Evolutionary conservation across 2,329 filamentous ascomycete genomes (phyloP).

Genomic region (Zymoseptoria ardabiliae): DNA sequence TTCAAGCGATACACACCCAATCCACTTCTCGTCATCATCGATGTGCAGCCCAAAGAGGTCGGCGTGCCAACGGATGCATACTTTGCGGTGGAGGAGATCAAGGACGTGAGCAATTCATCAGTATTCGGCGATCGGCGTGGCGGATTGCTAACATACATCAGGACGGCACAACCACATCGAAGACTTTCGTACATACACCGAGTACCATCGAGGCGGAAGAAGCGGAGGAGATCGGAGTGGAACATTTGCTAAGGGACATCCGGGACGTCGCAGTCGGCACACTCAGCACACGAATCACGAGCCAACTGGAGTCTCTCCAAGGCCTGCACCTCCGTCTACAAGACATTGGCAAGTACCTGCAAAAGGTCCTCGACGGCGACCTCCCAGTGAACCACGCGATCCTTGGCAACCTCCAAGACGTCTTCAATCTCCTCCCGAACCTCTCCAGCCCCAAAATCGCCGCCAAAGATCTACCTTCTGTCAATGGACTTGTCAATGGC

Average conservation of each 20-base stretch:
- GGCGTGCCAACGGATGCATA: constrained; percentile 97
- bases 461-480: constrained; percentile 54
- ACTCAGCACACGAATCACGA: constrained; percentile 91
- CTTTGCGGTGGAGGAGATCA: constrained; percentile 98
- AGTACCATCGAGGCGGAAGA: constrained; percentile 98
- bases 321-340: constrained; percentile 88
- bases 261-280: constrained; percentile 96
- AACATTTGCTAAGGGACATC: constrained; percentile 95
- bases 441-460: constrained; percentile 70
- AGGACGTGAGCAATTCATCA: constrained; percentile 60
- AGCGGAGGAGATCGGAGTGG: constrained; percentile 96
- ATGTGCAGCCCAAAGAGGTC: constrained; percentile 96
- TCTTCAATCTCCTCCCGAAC: constrained; percentile 97
- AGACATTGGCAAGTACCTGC: constrained; percentile 90
- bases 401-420: constrained; percentile 94
- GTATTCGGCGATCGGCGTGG: not conserved
- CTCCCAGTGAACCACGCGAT: constrained; percentile 96
- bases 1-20: constrained; percentile 99
- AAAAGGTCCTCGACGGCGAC: constrained; percentile 89
- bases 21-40: constrained; percentile 92
- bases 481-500: constrained; percentile 45
- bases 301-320: constrained; percentile 94
- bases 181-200: constrained; percentile 96
- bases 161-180: constrained; percentile 94
- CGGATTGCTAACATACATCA: constrained; percentile 35